Conservation (phyloP, 352 stramenopile species). For the Poterioochromonas sp. region DNA sequence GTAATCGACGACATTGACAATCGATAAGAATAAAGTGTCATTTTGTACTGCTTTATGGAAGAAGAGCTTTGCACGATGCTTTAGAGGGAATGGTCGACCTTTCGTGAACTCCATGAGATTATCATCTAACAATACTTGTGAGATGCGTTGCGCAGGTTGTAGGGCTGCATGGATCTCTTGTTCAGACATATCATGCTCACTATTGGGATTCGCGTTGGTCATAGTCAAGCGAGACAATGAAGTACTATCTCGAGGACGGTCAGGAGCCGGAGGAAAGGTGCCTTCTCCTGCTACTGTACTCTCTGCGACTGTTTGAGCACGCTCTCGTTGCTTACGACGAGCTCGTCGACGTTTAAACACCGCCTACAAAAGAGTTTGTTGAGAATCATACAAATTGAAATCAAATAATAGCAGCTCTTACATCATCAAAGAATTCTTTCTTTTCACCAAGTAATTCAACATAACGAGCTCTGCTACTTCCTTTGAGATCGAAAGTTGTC, state of each 20-base stretch:
- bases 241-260: too few relatives aligned
- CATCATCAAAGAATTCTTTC: not conserved
- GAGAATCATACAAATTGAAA: not conserved
- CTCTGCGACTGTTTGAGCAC: not conserved
- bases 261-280: not conserved
- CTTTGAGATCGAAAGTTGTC: slow-evolving; percentile 96
- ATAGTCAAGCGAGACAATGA: too few relatives aligned
- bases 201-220: too few relatives aligned
- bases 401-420: slow-evolving; percentile 10
- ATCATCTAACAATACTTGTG: slow-evolving; percentile 62
- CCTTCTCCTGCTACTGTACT: not conserved
- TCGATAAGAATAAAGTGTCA: slow-evolving; percentile 90
- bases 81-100: slow-evolving; percentile 58
- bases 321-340: not conserved
- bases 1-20: slow-evolving; percentile 98
- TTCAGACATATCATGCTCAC: too few relatives aligned
- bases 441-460: slow-evolving; percentile 49
- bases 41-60: slow-evolving; percentile 86
- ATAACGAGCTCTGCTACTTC: slow-evolving; percentile 63
- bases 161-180: not conserved
- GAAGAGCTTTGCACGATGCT: slow-evolving; percentile 56
- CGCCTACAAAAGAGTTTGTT: not conserved
- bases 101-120: slow-evolving; percentile 70
- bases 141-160: slow-evolving; percentile 8
- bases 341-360: not conserved